Conservation (phyloP, 1,139 yeast genomes). For the Zygosaccharomyces sapae region DNA sequence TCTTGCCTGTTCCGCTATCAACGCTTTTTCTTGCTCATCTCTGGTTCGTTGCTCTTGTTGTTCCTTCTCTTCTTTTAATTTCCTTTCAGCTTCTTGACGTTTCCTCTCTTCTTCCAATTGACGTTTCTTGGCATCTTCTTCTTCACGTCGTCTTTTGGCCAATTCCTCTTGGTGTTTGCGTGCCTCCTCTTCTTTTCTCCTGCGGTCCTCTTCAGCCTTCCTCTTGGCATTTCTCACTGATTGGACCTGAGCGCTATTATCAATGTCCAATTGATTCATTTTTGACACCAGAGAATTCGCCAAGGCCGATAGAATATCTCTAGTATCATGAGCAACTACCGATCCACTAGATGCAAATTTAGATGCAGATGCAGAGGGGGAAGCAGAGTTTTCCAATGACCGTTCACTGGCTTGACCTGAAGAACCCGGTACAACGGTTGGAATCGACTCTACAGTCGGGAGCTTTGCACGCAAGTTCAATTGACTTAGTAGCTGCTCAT, state of each 20-base stretch:
- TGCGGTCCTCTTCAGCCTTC: slow-evolving; percentile 19
- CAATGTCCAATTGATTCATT: slow-evolving; percentile 12
- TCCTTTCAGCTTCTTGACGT: slow-evolving; percentile 12
- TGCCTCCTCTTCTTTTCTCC: slow-evolving; percentile 17
- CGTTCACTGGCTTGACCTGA: background rate
- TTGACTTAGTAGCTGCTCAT: slow-evolving; percentile 11
- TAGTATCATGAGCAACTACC: slow-evolving; percentile 5
- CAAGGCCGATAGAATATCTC: slow-evolving; percentile 8
- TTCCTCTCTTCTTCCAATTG: slow-evolving; percentile 13
- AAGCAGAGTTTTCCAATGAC: background rate
- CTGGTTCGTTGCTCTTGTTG: slow-evolving; percentile 6
- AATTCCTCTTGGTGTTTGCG: slow-evolving; percentile 16
- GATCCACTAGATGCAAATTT: too few species aligned
- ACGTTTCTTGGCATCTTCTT: slow-evolving; percentile 14
- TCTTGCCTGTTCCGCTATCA: slow-evolving; percentile 16
- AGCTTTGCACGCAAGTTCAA: slow-evolving; percentile 17
- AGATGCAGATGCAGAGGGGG: too few species aligned
- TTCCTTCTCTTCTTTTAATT: slow-evolving; percentile 12
- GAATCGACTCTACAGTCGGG: slow-evolving; percentile 4
- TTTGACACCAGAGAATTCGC: slow-evolving; percentile 11
- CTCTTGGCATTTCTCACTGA: slow-evolving; percentile 14
- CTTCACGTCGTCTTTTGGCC: slow-evolving; percentile 15
- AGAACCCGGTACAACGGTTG: background rate
- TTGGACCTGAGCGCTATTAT: slow-evolving; percentile 16
- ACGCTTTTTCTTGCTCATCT: slow-evolving; percentile 11